These are phyloP conservation scores for Eucalyptus rudis DNA, from an alignment of 345 rosid species.

Conservation along the genomic window DNA sequence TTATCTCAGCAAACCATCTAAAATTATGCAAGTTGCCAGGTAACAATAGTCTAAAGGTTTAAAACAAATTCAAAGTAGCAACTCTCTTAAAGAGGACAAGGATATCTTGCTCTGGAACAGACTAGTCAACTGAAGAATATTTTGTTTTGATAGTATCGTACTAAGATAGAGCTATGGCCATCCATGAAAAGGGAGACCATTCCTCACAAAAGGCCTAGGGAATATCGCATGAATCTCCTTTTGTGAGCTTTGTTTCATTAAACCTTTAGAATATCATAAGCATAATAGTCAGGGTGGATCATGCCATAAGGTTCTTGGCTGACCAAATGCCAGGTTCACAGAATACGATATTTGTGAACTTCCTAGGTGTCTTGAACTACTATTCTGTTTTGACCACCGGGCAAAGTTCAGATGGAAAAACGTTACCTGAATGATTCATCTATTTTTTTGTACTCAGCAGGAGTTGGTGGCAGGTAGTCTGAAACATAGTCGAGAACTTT, in stretches of 20 bases:
- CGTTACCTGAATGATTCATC: conserved; percentile 23
- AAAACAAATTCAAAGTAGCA: too few relatives aligned
- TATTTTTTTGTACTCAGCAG: conserved; percentile 21
- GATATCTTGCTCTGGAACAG: too few relatives aligned
- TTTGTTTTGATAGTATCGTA: too few relatives aligned
- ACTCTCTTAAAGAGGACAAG: too few relatives aligned
- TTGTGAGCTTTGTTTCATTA: neutral
- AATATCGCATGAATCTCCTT: too few relatives aligned
- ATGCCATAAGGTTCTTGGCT: neutral
- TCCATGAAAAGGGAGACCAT: too few relatives aligned
- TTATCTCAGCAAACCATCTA: too few relatives aligned
- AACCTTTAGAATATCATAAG: neutral
- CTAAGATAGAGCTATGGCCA: too few relatives aligned
- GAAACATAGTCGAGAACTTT: conserved; percentile 15
- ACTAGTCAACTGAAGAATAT: too few relatives aligned
- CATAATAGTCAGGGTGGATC: neutral
- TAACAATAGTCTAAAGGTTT: too few relatives aligned
- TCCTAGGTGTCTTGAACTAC: neutral
- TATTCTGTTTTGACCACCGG: neutral
- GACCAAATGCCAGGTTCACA: neutral
- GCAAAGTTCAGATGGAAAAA: neutral
- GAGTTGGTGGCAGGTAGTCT: conserved; percentile 43
- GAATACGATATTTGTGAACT: neutral
- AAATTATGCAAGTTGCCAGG: too few relatives aligned
- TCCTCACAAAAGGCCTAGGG: too few relatives aligned